phyloP scores from a whole-genome alignment of 805 yeast species.

The Ogataea nitratoaversa region DNA sequence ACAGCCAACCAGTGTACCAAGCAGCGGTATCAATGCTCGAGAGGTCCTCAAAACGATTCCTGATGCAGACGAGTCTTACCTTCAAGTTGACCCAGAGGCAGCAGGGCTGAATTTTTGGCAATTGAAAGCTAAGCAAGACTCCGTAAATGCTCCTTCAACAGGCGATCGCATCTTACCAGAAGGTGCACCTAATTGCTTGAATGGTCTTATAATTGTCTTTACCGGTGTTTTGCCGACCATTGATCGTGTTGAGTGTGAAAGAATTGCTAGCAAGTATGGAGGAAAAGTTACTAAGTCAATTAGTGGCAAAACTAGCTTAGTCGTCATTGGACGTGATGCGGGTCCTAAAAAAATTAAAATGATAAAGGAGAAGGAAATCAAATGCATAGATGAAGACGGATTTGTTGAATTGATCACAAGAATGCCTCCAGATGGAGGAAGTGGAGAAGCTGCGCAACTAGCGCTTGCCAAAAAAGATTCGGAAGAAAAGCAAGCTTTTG shows the following conservation, averaged over 20 bases:
- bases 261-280: slow-evolving; percentile 79
- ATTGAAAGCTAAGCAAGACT: slow-evolving; percentile 43
- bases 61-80: slow-evolving; percentile 55
- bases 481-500: slow-evolving; percentile 55
- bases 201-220: slow-evolving; percentile 88
- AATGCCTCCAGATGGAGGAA: slow-evolving; percentile 93
- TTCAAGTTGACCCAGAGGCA: slow-evolving; percentile 38
- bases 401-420: slow-evolving; percentile 65
- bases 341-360: slow-evolving; percentile 91
- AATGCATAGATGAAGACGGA: slow-evolving; percentile 85
- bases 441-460: slow-evolving; percentile 69
- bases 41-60: slow-evolving; percentile 62
- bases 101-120: slow-evolving; percentile 51
- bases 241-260: slow-evolving; percentile 71
- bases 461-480: slow-evolving; percentile 66
- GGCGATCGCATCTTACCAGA: slow-evolving; percentile 58
- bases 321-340: slow-evolving; percentile 92
- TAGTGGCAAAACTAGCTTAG: slow-evolving; percentile 79
- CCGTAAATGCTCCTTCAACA: slow-evolving; percentile 27
- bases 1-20: neutral
- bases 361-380: slow-evolving; percentile 67
- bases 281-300: slow-evolving; percentile 86
- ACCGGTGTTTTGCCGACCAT: slow-evolving; percentile 84
- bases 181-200: slow-evolving; percentile 80
- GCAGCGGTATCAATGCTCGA: slow-evolving; percentile 38